Evolutionary conservation across 176 grass and related monocot species (phyloP).

Genomic region (Rhynchospora tenuis): DNA sequence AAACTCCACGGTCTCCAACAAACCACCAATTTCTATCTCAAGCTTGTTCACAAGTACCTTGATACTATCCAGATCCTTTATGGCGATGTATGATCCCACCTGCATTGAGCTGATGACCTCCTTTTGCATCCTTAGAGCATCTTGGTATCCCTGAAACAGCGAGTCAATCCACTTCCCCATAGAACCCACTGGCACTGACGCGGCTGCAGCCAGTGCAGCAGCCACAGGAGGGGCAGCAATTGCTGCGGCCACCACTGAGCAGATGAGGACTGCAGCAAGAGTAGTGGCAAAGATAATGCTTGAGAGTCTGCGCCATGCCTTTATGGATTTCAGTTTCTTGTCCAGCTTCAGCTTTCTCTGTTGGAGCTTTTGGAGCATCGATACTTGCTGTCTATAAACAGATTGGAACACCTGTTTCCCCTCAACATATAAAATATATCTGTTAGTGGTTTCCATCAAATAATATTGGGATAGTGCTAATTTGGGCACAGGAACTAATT

Average conservation of each 20-base stretch:
- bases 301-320: constrained; percentile 73
- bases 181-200: constrained; percentile 47
- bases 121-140: constrained; percentile 24
- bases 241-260: constrained; percentile 55
- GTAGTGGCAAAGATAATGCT: constrained; percentile 76
- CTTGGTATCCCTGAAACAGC: constrained; percentile 28
- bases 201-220: constrained; percentile 62
- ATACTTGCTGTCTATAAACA: constrained; percentile 65
- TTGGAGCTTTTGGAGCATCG: constrained; percentile 76
- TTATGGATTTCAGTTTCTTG: constrained; percentile 72
- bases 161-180: constrained; percentile 44
- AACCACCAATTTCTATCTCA: constrained; percentile 45
- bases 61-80: constrained; percentile 81
- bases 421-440: not conserved
- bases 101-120: constrained; percentile 36
- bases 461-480: too few species aligned
- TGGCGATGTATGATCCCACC: constrained; percentile 53
- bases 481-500: not conserved
- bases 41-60: constrained; percentile 54
- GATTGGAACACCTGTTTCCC: constrained; percentile 43
- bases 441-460: not conserved
- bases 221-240: constrained; percentile 54
- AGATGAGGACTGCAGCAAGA: constrained; percentile 54
- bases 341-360: constrained; percentile 64
- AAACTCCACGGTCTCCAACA: constrained; percentile 55